Evolutionary conservation across 306 rosid species (phyloP).

Genomic region (Herpetospermum pedunculosum): DNA sequence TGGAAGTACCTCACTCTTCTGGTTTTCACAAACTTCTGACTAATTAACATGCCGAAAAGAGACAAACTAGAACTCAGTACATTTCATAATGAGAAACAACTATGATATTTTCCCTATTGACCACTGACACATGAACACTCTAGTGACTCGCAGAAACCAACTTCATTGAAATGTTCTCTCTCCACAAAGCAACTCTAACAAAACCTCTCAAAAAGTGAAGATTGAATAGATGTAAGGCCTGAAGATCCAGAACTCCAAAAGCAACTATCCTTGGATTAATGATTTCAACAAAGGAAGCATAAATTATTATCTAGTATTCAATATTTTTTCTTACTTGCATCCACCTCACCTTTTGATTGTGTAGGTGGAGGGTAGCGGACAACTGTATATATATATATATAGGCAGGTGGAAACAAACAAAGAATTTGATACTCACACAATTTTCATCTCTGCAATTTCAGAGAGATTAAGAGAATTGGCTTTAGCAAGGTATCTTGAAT

Average conservation of each 20-base stretch:
- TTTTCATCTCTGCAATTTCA: constrained; percentile 95
- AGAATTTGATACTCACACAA: constrained; percentile 50
- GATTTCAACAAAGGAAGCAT: not conserved
- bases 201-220: not conserved
- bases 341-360: not conserved
- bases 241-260: not conserved
- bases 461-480: constrained; percentile 85
- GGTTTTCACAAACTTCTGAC: not conserved
- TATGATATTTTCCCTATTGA: not conserved
- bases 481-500: constrained; percentile 92
- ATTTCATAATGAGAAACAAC: not conserved
- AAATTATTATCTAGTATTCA: not conserved
- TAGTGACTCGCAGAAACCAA: not conserved
- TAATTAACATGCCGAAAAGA: not conserved
- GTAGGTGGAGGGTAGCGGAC: not conserved
- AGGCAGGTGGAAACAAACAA: constrained; percentile 7
- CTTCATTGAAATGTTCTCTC: not conserved
- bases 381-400: not conserved
- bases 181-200: not conserved
- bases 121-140: not conserved
- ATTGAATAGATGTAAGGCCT: not conserved
- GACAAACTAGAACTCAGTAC: not conserved
- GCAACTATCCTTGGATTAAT: not conserved
- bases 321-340: not conserved
- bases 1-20: not conserved